Base-by-base conservation (phyloP, 2,329 filamentous ascomycete genomes). In the Emmonsiellopsis sp. region DNA sequence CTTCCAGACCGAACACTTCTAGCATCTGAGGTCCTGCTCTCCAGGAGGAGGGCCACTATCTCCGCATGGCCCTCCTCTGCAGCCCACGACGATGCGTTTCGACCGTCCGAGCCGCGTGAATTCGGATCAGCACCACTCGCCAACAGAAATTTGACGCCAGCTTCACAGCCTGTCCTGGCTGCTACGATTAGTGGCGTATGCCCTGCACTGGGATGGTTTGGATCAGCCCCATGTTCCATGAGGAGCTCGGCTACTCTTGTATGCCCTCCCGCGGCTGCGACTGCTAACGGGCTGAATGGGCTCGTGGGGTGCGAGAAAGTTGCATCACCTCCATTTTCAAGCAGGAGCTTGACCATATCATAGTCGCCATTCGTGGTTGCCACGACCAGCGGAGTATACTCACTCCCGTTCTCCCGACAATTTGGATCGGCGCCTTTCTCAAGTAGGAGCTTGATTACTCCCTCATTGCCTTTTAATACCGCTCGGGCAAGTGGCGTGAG, bases 371-470 rank as follows among this genome's bases (percentile, higher is more conserved):
- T 44, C 7, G 47, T 27, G 42, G 62, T 58, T 2, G 61, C 62
- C 7, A 49, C 52, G 44, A 58, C 37, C 3, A 40, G 14, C 37
- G 37, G 37, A 11, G 37, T 40, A 11, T 14, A 40, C 11, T 14
- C 37, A 40, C 14, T 40, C 3, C 11, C 37, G 5, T 40, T 40
- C 10, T 11, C 37, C 14, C 37, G 11, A 6, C 11, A 11, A 40
- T 40, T 14, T 14, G 6, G 37, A 40, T 40, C 37, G 37, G 52
- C 39, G 21, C 42, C 42, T 39, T 59, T 61, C 31, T 61, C 57
- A 10, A 65, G 49, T 32, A 66, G 56, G 49, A 62, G 45, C 42
- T 54, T 58, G 3, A 63, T 56, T 6, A 63, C 55, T n/a, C 55
- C 57, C 43, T 54, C 53, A 31, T 58, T 55, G 6, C 60, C 61